phyloP scores from a whole-genome alignment of 2,329 filamentous ascomycete species.

The Alternaria consortialis region DNA sequence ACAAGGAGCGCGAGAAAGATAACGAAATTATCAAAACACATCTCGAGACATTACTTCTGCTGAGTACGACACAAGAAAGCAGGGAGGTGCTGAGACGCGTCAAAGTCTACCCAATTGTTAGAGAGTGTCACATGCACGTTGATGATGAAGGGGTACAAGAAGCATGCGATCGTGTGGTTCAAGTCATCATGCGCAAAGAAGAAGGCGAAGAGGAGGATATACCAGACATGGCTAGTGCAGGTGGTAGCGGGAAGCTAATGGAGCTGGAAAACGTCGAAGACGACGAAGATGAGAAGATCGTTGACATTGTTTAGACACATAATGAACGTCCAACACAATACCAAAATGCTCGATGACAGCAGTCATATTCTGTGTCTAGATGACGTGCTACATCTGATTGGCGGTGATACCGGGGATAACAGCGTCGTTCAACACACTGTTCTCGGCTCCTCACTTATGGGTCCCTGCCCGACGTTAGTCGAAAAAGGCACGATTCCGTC shows the following conservation, averaged over 20 bases:
- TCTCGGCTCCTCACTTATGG: constrained; percentile 23
- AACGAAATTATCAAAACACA: constrained; percentile 82
- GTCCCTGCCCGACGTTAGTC: constrained; percentile 7
- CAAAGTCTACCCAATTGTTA: constrained; percentile 87
- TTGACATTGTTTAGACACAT: constrained; percentile 40
- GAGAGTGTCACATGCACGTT: constrained; percentile 83
- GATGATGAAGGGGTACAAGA: constrained; percentile 83
- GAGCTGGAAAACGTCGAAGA: constrained; percentile 43
- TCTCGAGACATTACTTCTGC: constrained; percentile 83
- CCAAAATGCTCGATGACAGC: not conserved
- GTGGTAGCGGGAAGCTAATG: constrained; percentile 37
- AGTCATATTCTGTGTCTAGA: not conserved
- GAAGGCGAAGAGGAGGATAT: constrained; percentile 63
- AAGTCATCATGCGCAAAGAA: constrained; percentile 86
- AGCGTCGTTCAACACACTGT: not conserved
- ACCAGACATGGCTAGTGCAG: constrained; percentile 31
- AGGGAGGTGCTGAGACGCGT: constrained; percentile 77
- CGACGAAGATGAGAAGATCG: constrained; percentile 49
- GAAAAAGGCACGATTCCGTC: constrained; percentile 16
- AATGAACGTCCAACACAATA: constrained; percentile 3
- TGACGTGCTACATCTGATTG: constrained; percentile 17
- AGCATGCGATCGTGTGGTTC: constrained; percentile 87
- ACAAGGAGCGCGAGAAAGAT: constrained; percentile 86
- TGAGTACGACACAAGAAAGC: constrained; percentile 80
- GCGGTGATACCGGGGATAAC: constrained; percentile 24